phyloP scores from a whole-genome alignment of 495 filamentous ascomycete genomes.

The Neurospora sp. region DNA sequence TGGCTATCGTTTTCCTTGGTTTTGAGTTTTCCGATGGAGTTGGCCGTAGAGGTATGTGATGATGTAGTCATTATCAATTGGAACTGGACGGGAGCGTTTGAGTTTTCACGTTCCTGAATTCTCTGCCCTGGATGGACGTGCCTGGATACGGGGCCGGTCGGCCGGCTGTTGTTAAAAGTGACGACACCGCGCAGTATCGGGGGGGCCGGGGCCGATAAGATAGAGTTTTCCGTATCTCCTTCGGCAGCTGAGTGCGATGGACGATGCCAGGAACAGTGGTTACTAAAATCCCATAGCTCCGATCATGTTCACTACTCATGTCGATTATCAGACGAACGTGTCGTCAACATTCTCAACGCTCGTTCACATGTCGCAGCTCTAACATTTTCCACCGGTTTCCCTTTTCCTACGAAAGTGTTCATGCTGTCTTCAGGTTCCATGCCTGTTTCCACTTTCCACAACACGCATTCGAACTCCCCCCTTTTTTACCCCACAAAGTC shows the following conservation, averaged over 20 bases:
- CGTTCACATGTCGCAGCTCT: not conserved
- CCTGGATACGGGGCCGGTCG: not conserved
- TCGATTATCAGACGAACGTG: not conserved
- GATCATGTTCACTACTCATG: not conserved
- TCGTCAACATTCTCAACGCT: not conserved
- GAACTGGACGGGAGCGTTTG: not conserved
- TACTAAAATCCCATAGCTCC: not conserved
- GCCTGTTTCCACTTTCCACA: not conserved
- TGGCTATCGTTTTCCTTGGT: not conserved
- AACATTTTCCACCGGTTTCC: not conserved
- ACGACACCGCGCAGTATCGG: not conserved
- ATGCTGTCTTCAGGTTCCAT: not conserved
- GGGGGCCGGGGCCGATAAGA: not conserved
- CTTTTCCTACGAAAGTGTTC: not conserved
- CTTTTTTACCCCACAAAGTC: not conserved
- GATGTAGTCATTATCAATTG: not conserved
- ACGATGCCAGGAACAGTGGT: not conserved
- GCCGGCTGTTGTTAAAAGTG: not conserved
- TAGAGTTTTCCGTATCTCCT: not conserved
- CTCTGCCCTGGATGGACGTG: not conserved
- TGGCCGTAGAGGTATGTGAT: not conserved
- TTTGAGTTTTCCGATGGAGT: not conserved
- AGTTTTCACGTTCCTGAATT: not conserved
- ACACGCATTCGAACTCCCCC: not conserved
- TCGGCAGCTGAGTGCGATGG: not conserved